Evolutionary conservation across 2,329 filamentous ascomycete species (phyloP), one percentile per base, ranked within the genome.

Genomic region (Colletotrichum tofieldiae): DNA sequence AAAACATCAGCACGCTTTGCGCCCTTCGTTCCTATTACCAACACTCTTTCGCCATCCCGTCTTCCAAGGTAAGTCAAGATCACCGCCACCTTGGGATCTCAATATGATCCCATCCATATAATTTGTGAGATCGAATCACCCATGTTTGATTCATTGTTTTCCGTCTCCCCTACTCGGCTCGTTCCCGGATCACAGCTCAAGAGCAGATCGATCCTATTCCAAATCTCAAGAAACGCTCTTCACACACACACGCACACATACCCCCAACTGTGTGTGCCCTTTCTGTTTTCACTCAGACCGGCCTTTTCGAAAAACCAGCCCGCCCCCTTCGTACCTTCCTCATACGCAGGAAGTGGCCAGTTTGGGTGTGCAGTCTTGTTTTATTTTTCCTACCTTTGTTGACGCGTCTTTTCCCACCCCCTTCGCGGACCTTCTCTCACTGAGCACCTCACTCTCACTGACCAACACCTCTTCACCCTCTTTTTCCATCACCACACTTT

Each of bases 1-100:
- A 23, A 7, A 47, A 20, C 26, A 23, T 6, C 64, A 63, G 64
- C 29, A 71, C 35, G 37, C 41, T 58, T 68, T 41, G 64, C 56
- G 41, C 29, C 54, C 16, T 45, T 71, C 58, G 58, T 58, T 71
- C 64, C 14, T 43, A 52, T 54, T 18, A 45, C 32, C 20, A 32
- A n/a, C 63, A 56, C 56, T 56, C 35, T 51, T 51, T 62, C 58
- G 32, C 45, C 51, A 56, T 32, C 43, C 26, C 51, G 35, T 29
- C 32, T 26, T 41, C 43, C 35, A 23, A 62, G 58, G 68, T 71
- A 68, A 35, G 68, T 68, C 18, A 5, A 45, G 14, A n/a, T n/a
- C 4, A 37, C n/a, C 4, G 29, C n/a, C 1, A 54, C 29, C 45
- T 26, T 16, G 41, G 18, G 9, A 58, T 51, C 26, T n/a, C 14